Conservation (phyloP, 306 rosid genomes). For the Citrullus amarus region DNA sequence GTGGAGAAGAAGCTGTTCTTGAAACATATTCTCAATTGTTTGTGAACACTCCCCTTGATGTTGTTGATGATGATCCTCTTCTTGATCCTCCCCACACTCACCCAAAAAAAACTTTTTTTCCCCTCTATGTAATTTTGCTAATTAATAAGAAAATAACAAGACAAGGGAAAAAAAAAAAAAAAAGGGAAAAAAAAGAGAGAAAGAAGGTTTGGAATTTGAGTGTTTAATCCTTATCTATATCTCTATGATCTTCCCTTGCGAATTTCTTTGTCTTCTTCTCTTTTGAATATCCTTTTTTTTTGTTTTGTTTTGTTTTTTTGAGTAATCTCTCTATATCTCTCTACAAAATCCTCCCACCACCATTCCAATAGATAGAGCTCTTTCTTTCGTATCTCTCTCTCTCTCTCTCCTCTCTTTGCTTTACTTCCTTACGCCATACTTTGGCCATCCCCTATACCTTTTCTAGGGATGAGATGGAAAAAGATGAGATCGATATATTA, state of each 20-base stretch:
- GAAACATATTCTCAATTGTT: constrained; percentile 12
- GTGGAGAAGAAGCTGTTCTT: constrained; percentile 33
- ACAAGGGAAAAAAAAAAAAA: no score
- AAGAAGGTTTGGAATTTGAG: background rate
- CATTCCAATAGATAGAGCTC: constrained; percentile 43
- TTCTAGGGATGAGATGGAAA: background rate
- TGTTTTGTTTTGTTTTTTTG: background rate
- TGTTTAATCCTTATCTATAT: background rate
- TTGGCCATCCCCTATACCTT: constrained; percentile 42
- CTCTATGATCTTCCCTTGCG: background rate
- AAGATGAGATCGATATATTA: constrained; percentile 2
- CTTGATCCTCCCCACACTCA: constrained; percentile 4
- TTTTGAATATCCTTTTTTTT: background rate
- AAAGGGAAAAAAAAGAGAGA: no score
- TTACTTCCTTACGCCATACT: constrained; percentile 80
- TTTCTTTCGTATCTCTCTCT: constrained; percentile 13
- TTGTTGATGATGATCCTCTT: background rate
- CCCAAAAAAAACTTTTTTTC: background rate
- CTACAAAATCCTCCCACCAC: constrained; percentile 22
- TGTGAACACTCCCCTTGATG: constrained; percentile 11
- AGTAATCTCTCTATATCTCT: constrained; percentile 12
- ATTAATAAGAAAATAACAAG: no score
- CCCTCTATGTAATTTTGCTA: no score
- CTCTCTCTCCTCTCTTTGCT: constrained; percentile 15
- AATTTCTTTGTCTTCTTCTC: constrained; percentile 15